phyloP scores from a whole-genome alignment of 305 asterid species.

The Solanum hybrid region DNA sequence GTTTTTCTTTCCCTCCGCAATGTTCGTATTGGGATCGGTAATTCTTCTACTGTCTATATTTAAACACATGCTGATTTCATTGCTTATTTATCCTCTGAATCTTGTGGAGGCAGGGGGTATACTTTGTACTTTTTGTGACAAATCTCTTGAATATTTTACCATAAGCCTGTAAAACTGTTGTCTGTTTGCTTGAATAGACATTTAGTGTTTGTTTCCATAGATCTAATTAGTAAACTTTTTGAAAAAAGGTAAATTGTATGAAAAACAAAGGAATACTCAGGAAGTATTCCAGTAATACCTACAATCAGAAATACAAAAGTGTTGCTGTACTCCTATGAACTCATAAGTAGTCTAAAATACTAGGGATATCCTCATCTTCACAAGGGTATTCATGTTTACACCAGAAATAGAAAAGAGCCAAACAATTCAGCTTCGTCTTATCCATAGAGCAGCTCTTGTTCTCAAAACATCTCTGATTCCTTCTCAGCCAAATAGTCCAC shows the following conservation, averaged over 20 bases:
- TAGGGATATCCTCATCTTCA: not conserved
- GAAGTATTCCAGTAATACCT: not conserved
- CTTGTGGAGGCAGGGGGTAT: not conserved
- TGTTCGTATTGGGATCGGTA: conserved; percentile 89
- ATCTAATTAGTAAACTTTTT: not conserved
- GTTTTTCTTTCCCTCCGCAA: conserved; percentile 95
- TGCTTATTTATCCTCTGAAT: conserved; percentile 1
- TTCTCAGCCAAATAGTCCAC: not conserved
- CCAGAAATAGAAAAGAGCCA: not conserved
- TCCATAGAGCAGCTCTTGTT: not conserved
- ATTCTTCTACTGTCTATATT: conserved; percentile 8
- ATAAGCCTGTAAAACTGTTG: not conserved
- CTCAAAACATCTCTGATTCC: not conserved
- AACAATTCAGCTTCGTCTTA: not conserved
- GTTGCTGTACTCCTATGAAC: not conserved
- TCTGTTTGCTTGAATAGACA: not conserved
- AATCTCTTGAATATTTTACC: not conserved
- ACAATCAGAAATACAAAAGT: not conserved
- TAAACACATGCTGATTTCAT: conserved; percentile 2
- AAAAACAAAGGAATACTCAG: not conserved
- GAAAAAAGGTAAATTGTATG: not conserved
- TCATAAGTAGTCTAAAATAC: not conserved
- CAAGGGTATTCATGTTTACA: not conserved
- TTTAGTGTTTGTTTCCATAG: not conserved
- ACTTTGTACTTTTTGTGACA: not conserved